A percentile compares a stretch with the other conserved stretches of the same genome.
Conservation (phyloP, 139 green algal genomes). For the Asterochloris sp. region DNA sequence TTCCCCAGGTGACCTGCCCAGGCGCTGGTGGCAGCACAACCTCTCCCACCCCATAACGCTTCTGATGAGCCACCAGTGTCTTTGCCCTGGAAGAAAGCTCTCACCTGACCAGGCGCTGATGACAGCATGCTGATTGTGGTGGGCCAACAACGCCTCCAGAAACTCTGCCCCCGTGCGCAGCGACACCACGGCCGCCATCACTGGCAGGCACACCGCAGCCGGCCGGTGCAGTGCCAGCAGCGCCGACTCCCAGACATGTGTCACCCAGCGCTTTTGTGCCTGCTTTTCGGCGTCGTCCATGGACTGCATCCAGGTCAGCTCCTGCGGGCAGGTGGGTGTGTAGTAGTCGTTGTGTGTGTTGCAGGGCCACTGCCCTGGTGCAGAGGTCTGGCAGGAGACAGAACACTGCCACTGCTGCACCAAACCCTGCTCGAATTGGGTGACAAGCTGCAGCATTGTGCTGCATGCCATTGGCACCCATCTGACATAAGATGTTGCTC, state of each 20-base stretch:
- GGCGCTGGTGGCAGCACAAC: too few relatives aligned
- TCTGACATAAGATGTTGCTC: neutral
- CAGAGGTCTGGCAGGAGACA: neutral
- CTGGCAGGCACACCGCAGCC: conserved; percentile 13
- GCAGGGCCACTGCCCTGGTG: neutral
- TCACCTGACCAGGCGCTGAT: neutral
- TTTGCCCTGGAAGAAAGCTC: neutral
- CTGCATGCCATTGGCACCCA: neutral
- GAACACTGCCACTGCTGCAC: neutral
- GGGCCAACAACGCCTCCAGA: conserved; percentile 15
- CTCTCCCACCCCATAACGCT: too few relatives aligned
- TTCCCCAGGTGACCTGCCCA: too few relatives aligned
- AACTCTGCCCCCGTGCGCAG: neutral
- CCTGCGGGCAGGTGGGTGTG: neutral
- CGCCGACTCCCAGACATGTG: neutral
- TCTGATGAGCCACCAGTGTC: neutral
- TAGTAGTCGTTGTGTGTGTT: neutral
- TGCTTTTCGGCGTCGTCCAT: conserved; percentile 9
- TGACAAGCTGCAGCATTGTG: neutral
- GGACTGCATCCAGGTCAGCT: conserved; percentile 13
- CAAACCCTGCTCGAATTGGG: neutral
- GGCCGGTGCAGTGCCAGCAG: conserved; percentile 23
- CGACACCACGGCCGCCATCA: conserved; percentile 5
- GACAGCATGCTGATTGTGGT: neutral
- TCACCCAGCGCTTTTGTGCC: conserved; percentile 5